Evolutionary conservation across 805 yeast species (phyloP), one percentile per base, ranked within the genome.

Genomic region (Scheffersomyces amazonensis): DNA sequence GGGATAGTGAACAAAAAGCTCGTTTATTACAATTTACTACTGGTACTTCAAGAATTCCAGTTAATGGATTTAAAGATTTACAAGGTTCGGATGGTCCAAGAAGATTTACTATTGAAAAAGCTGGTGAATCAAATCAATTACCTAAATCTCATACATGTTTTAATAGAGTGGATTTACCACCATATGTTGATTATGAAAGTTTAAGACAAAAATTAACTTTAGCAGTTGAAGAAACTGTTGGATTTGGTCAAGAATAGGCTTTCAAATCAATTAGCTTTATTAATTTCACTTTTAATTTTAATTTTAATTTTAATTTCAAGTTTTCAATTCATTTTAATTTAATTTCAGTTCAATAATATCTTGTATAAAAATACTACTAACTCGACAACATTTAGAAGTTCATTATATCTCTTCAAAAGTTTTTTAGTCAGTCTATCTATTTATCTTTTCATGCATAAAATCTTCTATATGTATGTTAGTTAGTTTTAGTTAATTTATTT

Each of bases 31-130:
- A 93, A 66, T 93, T 93, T 62, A 91, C 99, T 16, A 93, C 99
- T 1, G 99, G 99, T 75, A 93, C 99, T 3, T 89, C 97, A 16
- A 83, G 99, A 71, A 93, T 93, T 40, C 99, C 99, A 6, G 99
- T 93, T 47, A 93, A 91, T 64, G 99, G 99, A 29, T 93, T 93
- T 76, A 93, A 93, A 64, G 99, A 93, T 66, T 75, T 93, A 53
- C 99, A 93, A 69, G 99, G 99, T 49, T 86, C 96, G 17, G 99
- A 93, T 68, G 99, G 99, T 41, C 99, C 99, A 37, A 86, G 99
- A 76, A 80, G 98, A 60, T 93, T 93, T 65, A 93, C 99, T 5
- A 91, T 93, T 61, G 99, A 93, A 64, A 90, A 90, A 64, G 98
- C 98, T 8, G 99, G 99, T 41, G 98, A 91, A 61, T 57, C 84